Percentiles rank a stretch among this genome's conserved stretches.
phyloP scores from a whole-genome alignment of 345 rosid genomes.

The Moringa oleifera region DNA sequence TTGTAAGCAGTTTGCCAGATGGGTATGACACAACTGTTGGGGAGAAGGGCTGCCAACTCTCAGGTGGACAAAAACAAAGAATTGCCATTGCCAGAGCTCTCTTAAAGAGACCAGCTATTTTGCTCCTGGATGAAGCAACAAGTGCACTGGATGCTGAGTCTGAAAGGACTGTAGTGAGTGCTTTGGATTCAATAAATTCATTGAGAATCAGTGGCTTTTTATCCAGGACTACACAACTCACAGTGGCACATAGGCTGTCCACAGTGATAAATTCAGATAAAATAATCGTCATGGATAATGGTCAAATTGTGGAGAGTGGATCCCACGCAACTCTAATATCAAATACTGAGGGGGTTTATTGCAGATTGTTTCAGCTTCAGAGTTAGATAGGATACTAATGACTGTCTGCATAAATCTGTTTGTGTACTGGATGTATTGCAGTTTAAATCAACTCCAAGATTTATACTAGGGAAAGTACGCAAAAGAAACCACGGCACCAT shows the following conservation, averaged over 20 bases:
- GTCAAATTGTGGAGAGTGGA: constrained; percentile 67
- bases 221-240: constrained; percentile 45
- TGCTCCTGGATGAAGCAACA: constrained; percentile 86
- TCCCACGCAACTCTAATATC: constrained; percentile 48
- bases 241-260: constrained; percentile 79
- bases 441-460: neutral
- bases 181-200: constrained; percentile 39
- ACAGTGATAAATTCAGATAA: constrained; percentile 59
- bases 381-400: constrained; percentile 14
- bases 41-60: constrained; percentile 61
- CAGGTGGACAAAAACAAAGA: constrained; percentile 65
- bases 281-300: constrained; percentile 68
- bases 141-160: constrained; percentile 81
- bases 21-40: constrained; percentile 55
- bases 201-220: constrained; percentile 21
- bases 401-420: neutral
- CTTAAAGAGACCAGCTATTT: constrained; percentile 46
- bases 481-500: neutral
- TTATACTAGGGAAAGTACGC: neutral
- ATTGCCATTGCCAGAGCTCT: constrained; percentile 56
- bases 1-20: constrained; percentile 41
- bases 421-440: neutral
- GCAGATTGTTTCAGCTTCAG: constrained; percentile 56
- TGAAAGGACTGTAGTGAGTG: constrained; percentile 50
- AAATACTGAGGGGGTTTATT: constrained; percentile 54